Evolutionary conservation across 2,329 filamentous ascomycete species (phyloP).

Genomic region (Lasiodiplodia theobromae): DNA sequence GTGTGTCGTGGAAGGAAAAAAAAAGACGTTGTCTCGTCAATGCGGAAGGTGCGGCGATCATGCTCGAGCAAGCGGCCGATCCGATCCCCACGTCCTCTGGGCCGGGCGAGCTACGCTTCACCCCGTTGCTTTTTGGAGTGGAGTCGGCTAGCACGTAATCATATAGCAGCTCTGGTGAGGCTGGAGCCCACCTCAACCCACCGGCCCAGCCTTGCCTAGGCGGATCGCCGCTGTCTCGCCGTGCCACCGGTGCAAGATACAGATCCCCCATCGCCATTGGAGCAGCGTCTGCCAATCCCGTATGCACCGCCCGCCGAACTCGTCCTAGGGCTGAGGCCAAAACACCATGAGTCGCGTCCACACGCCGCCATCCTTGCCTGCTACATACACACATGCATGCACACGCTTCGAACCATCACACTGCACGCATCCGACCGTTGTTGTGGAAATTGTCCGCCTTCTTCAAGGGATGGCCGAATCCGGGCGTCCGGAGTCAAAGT

Average conservation of each 20-base stretch:
- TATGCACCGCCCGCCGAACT: constrained; percentile 10
- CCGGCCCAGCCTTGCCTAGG: neutral
- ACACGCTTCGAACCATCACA: neutral
- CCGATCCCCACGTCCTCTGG: constrained; percentile 10
- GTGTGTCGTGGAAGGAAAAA: neutral
- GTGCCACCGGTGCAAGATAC: constrained; percentile 12
- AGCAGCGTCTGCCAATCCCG: neutral
- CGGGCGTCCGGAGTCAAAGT: neutral
- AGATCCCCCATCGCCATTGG: constrained; percentile 17
- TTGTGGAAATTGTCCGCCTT: neutral
- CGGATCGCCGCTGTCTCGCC: constrained; percentile 16
- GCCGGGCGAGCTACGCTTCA: neutral
- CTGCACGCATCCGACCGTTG: neutral
- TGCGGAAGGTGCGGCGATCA: constrained; percentile 24
- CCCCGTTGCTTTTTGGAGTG: constrained; percentile 19
- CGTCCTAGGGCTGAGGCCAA: constrained; percentile 20
- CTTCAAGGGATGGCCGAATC: neutral
- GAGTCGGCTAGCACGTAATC: constrained; percentile 7
- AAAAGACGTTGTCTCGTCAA: constrained; percentile 16
- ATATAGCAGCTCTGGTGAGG: constrained; percentile 4
- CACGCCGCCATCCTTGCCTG: neutral
- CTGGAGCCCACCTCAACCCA: neutral
- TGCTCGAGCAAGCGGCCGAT: constrained; percentile 22
- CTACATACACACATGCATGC: neutral
- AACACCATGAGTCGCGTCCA: constrained; percentile 21